A percentile compares a stretch with the other conserved stretches of the same genome.
These are phyloP conservation scores for Exophiala calicioides DNA, from an alignment of 2,329 filamentous ascomycete species.

Conservation along the genomic window DNA sequence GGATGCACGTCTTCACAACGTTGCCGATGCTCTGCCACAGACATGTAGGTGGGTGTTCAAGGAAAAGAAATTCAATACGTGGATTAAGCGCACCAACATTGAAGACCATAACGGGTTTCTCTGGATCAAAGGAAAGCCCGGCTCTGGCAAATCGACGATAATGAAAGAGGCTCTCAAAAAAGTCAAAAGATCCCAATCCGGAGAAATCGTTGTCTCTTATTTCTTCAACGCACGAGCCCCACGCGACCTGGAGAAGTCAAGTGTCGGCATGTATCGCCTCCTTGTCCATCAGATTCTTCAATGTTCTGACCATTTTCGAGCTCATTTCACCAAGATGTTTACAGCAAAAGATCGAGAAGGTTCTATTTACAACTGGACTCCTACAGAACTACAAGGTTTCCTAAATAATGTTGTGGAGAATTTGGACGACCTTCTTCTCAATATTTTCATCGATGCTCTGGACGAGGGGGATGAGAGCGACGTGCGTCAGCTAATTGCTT, in stretches of 20 bases:
- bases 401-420: constrained; percentile 22
- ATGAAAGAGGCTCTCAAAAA: constrained; percentile 45
- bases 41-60: constrained; percentile 48
- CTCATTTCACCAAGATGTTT: constrained; percentile 10
- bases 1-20: constrained; percentile 40
- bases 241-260: constrained; percentile 46
- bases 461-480: constrained; percentile 27
- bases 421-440: constrained; percentile 24
- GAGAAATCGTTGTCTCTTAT: constrained; percentile 41
- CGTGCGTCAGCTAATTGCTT: constrained; percentile 22
- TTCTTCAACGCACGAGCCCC: constrained; percentile 53
- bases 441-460: constrained; percentile 28
- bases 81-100: constrained; percentile 36
- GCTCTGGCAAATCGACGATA: constrained; percentile 47
- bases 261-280: constrained; percentile 53
- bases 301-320: neutral
- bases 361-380: constrained; percentile 14
- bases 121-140: constrained; percentile 44
- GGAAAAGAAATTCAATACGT: constrained; percentile 38
- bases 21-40: constrained; percentile 39
- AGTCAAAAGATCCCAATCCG: constrained; percentile 19
- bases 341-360: constrained; percentile 12
- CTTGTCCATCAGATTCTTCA: constrained; percentile 50
- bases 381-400: constrained; percentile 31
- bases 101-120: constrained; percentile 33